Evolutionary conservation across 768 basidiomycete species (phyloP), one percentile per base, ranked within the genome.

Genomic region (Tulasnella sp.): DNA sequence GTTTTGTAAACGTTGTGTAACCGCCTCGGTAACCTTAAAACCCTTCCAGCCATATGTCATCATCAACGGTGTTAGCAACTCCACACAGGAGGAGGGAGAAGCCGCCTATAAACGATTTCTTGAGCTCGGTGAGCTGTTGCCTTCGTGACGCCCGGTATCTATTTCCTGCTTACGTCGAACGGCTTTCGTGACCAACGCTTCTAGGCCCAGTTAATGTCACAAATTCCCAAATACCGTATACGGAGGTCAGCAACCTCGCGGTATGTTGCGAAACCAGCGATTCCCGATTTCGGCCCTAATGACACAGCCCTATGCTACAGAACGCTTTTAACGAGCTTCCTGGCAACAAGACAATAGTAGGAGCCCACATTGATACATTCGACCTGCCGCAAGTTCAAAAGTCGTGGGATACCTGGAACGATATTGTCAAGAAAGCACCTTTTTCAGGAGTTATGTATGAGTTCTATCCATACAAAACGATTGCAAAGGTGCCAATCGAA

Each of bases 401-500:
- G 29, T 31, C 67, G 1, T 76, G 40, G 34, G 75, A 76, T 31
- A 22, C 29, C 2, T 76, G 75, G 75, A 64, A 38, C 36, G 40
- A 42, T 22, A 36, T 69, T 29, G 40, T 52, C 40, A 34, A 40
- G 17, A 71, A 40, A 38, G 42, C 74, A 37, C 45, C 76, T 1
- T 15, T 34, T 1, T 73, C 71, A 2, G 45, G 3, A 1, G 11
- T 77, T 6, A 42, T 77, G 29, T 72, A 72, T 34, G 76, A 77
- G 45, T 72, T 77, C 37, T 72, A 72, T 54, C 15, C n/a, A 22
- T 71, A 25, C 37, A 37, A 45, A 29, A 49, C 0, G 25, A 25
- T 77, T 36, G 42, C 70, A 19, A 64, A 71, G 3, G 71, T 77
- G 12, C 76, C 76, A n/a, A 31, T 77, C n/a, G 76, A 72, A 38